These are phyloP conservation scores for Coniochaeta sp. DNA, from an alignment of 2,329 filamentous ascomycete species.

Conservation along the genomic window DNA sequence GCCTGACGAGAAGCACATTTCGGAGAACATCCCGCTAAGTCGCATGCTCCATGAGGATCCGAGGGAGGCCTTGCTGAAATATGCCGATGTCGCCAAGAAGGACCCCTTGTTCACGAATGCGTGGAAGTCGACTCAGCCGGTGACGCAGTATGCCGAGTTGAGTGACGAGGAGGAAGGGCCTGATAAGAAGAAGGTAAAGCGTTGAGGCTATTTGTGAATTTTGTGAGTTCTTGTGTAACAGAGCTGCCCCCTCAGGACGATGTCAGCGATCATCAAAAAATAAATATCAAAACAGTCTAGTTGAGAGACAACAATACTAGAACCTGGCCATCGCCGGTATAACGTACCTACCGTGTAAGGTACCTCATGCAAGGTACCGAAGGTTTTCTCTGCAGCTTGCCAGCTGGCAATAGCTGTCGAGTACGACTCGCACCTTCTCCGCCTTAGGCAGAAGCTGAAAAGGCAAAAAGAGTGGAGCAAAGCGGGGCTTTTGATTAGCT, in stretches of 20 bases:
- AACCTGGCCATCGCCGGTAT: too few relatives aligned
- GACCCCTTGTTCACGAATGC: conserved; percentile 93
- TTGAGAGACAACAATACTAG: too few relatives aligned
- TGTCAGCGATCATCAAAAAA: too few relatives aligned
- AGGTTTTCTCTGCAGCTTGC: background rate
- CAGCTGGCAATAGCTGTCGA: background rate
- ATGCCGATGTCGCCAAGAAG: conserved; percentile 85
- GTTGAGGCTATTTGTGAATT: conserved; percentile 33
- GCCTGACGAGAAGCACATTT: conserved; percentile 84
- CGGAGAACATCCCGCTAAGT: conserved; percentile 79
- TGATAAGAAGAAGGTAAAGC: conserved; percentile 57
- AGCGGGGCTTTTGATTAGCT: background rate
- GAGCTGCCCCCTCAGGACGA: background rate
- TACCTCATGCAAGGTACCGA: too few relatives aligned
- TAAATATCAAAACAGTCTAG: too few relatives aligned
- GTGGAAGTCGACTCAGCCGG: conserved; percentile 86
- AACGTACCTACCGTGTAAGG: too few relatives aligned
- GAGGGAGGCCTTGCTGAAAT: conserved; percentile 86
- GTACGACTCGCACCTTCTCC: background rate
- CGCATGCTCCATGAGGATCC: conserved; percentile 96
- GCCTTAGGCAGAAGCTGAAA: background rate
- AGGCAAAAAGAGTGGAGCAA: background rate
- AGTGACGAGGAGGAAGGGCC: conserved; percentile 74
- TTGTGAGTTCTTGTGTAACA: background rate
- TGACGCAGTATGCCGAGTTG: conserved; percentile 81